These are phyloP conservation scores for Phoma herbarum DNA, from an alignment of 2,329 filamentous ascomycete genomes.

Conservation along the genomic window DNA sequence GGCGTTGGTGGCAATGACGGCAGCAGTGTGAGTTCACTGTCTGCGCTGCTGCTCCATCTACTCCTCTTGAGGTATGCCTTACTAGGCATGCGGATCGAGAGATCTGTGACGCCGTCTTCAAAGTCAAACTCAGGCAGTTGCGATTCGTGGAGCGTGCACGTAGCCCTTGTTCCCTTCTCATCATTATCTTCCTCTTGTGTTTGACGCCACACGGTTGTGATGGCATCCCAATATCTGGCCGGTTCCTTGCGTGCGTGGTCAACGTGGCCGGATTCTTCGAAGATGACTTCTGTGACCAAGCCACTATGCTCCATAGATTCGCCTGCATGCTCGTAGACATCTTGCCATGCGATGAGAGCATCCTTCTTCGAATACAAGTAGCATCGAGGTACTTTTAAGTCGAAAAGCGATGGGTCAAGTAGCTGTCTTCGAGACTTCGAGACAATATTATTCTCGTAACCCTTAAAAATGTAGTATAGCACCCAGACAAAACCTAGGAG, in stretches of 20 bases:
- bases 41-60: constrained; percentile 14
- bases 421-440: constrained; percentile 27
- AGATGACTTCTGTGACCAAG: constrained; percentile 58
- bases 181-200: not conserved
- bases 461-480: constrained; percentile 29
- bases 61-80: constrained; percentile 7
- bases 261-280: constrained; percentile 66
- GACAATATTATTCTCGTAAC: constrained; percentile 35
- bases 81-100: not conserved
- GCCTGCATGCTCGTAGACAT: constrained; percentile 62
- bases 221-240: constrained; percentile 63
- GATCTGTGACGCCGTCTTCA: constrained; percentile 6
- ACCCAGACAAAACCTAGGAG: constrained; percentile 31
- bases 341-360: constrained; percentile 62
- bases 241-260: constrained; percentile 66
- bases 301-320: constrained; percentile 58
- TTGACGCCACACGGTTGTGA: constrained; percentile 33
- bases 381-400: constrained; percentile 52
- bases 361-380: constrained; percentile 67
- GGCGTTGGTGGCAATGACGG: constrained; percentile 5
- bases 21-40: constrained; percentile 8
- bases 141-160: not conserved
- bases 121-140: constrained; percentile 12
- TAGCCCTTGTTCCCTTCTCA: constrained; percentile 3
- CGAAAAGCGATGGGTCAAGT: constrained; percentile 27